Conservation (phyloP, 1,284 basidiomycete genomes). For the Cutaneotrichosporon dermatis region DNA sequence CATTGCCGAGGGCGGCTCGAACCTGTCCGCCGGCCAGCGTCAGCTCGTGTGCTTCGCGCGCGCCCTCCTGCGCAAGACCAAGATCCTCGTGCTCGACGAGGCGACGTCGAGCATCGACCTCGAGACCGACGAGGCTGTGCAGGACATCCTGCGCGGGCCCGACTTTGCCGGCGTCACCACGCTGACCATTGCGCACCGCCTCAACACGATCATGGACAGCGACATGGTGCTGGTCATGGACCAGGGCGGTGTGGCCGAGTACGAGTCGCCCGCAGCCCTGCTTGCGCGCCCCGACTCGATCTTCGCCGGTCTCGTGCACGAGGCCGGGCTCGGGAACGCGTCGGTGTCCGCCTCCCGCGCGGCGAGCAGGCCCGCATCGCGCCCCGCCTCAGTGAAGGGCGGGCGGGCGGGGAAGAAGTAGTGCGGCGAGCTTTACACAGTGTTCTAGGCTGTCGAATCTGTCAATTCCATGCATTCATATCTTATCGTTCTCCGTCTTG, state of each 20-base stretch:
- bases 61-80: conserved; percentile 71
- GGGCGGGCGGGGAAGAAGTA: not conserved
- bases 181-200: conserved; percentile 71
- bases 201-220: conserved; percentile 87
- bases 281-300: conserved; percentile 48
- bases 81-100: conserved; percentile 85
- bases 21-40: conserved; percentile 76
- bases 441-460: no score
- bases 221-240: conserved; percentile 80
- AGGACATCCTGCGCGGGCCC: conserved; percentile 44
- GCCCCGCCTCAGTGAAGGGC: not conserved
- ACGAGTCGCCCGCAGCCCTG: conserved; percentile 64
- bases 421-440: not conserved
- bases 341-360: not conserved
- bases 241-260: conserved; percentile 68
- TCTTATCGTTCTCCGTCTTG: no score
- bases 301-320: conserved; percentile 27
- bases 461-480: not conserved
- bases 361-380: not conserved
- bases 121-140: conserved; percentile 72
- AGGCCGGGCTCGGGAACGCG: conserved; percentile 24
- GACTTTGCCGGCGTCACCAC: conserved; percentile 63
- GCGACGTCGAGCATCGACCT: conserved; percentile 63
- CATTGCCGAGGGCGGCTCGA: conserved; percentile 72
- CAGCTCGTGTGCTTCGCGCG: conserved; percentile 79